These are phyloP conservation scores for Stagonosporopsis rhizophila DNA, from an alignment of 2,329 filamentous ascomycete species.

Conservation along the genomic window DNA sequence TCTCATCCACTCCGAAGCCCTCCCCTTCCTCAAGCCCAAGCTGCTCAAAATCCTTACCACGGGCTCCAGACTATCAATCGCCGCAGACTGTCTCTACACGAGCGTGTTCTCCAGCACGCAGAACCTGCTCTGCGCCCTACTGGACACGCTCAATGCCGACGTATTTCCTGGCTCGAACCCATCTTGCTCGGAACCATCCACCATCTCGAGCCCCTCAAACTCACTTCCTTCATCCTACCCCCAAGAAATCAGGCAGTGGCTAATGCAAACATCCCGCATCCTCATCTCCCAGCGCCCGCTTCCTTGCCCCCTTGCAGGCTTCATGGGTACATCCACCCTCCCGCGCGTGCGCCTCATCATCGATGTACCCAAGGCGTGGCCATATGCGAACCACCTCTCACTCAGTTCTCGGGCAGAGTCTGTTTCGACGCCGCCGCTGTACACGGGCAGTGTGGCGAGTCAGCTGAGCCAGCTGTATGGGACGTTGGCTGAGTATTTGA, in stretches of 20 bases:
- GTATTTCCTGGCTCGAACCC: not conserved
- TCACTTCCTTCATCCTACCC: not conserved
- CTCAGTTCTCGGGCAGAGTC: not conserved
- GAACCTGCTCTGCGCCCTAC: not conserved
- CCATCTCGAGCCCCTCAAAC: too few relatives aligned
- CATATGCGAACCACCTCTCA: not conserved
- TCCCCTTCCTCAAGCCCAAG: constrained; percentile 7
- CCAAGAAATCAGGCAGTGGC: not conserved
- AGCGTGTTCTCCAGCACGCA: not conserved
- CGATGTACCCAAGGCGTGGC: constrained; percentile 4
- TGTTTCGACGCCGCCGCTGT: not conserved
- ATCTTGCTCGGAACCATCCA: not conserved
- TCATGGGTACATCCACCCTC: constrained; percentile 6
- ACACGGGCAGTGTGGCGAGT: constrained; percentile 4
- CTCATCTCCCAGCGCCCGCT: constrained; percentile 9
- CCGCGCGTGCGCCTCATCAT: constrained; percentile 9
- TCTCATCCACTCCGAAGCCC: constrained; percentile 7
- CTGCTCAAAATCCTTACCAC: not conserved
- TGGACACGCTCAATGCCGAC: constrained; percentile 1
- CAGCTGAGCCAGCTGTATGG: constrained; percentile 2
- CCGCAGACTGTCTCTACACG: constrained; percentile 6
- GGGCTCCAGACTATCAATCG: constrained; percentile 1
- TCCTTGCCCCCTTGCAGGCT: constrained; percentile 2
- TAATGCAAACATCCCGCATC: constrained; percentile 3
- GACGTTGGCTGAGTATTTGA: not conserved